Evolutionary conservation across 2,329 filamentous ascomycete genomes (phyloP), one percentile per base, ranked within the genome.

Genomic region (Talaromyces rugulosus): DNA sequence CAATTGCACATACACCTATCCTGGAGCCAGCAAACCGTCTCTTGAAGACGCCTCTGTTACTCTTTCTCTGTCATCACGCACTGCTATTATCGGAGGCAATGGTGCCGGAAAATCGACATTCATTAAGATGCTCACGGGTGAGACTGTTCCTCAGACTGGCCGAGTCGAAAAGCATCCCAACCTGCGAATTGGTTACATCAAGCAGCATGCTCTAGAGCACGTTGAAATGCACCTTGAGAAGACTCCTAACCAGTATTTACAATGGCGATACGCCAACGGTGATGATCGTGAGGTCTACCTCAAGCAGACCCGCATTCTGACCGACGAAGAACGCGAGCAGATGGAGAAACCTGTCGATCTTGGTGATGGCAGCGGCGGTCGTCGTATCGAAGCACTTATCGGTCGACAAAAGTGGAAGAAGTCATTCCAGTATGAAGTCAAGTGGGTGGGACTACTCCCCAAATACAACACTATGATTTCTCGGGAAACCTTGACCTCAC

Each of bases 221-320:
- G 95, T 99, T 11, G 94, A 99, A 80, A 96, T 97, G 94, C 95
- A 99, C 74, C 83, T 98, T 69, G 95, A 99, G 79, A 99, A 99
- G 86, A 99, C 95, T 0, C 95, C 95, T 47, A 98, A 96, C 76
- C 95, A 99, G 79, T 99, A 99, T 74, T 85, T 99, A 36, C 95
- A 98, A 79, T 99, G 95, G 95, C 91, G 95, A 71, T 99, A 98
- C 74, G 91, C 91, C 71, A 92, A 98, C 72, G 95, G 95, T 72
- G 95, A 98, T 69, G 95, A 99, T 71, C 91, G 95, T 58, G 95
- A 99, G 76, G 94, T 98, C 47, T 86, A 96, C 77, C 87, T 99
- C 87, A 99, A 99, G 85, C 93, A 96, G 80, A 98, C 94, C 56
- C 92, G 95, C 80, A 83, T 93, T 59, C 81, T 98, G 63, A 96